These are phyloP conservation scores for Haplosporangium sp. DNA, from an alignment of 371 early-diverging fungal species.

Conservation along the genomic window DNA sequence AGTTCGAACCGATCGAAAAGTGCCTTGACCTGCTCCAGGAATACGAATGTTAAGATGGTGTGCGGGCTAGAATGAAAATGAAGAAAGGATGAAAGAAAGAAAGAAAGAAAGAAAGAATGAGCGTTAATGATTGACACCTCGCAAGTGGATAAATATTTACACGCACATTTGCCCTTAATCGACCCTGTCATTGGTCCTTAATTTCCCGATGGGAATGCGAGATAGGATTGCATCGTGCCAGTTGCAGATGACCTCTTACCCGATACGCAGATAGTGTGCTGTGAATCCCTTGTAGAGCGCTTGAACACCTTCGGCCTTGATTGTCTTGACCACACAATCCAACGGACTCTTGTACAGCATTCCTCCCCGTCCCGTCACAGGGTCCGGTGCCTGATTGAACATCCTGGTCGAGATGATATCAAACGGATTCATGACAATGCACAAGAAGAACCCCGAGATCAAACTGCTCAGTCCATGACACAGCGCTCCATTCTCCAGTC, in stretches of 20 bases:
- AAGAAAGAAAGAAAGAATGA: neutral
- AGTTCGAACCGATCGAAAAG: slow-evolving; percentile 22
- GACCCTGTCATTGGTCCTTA: too few relatives aligned
- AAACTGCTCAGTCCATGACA: slow-evolving; percentile 85
- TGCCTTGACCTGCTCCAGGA: slow-evolving; percentile 80
- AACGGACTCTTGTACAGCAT: slow-evolving; percentile 80
- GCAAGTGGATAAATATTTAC: too few relatives aligned
- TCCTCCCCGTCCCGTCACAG: slow-evolving; percentile 68
- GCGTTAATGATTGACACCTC: neutral
- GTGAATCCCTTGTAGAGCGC: slow-evolving; percentile 94
- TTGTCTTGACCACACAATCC: slow-evolving; percentile 89
- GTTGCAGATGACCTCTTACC: slow-evolving; percentile 66
- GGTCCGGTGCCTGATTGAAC: slow-evolving; percentile 91
- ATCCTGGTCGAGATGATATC: slow-evolving; percentile 95
- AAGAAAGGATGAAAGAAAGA: too few relatives aligned
- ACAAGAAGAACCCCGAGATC: slow-evolving; percentile 88
- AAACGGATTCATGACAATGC: slow-evolving; percentile 96
- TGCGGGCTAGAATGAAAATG: slow-evolving; percentile 80
- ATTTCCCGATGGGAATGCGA: neutral
- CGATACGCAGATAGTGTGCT: slow-evolving; percentile 94
- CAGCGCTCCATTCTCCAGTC: slow-evolving; percentile 69
- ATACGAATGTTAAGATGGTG: slow-evolving; percentile 93
- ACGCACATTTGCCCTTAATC: too few relatives aligned
- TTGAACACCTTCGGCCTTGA: slow-evolving; percentile 82
- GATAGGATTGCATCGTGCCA: too few relatives aligned